phyloP scores from a whole-genome alignment of 2,329 filamentous ascomycete genomes.

The Teratosphaeria destructans region DNA sequence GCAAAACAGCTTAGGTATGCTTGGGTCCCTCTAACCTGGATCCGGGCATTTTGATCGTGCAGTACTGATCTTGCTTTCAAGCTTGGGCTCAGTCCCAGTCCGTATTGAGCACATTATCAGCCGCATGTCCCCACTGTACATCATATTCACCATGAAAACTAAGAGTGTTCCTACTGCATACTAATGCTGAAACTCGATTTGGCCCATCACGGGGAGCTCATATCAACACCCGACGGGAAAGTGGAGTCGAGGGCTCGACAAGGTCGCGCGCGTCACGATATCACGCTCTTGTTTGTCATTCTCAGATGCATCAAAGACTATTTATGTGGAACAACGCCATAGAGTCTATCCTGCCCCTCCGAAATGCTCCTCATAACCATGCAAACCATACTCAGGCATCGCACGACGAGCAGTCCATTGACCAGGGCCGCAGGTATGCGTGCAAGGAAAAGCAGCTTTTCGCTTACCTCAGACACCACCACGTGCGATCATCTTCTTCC shows the following conservation, averaged over 20 bases:
- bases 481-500: conserved; percentile 93
- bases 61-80: no score
- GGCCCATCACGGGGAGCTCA: background rate
- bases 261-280: background rate
- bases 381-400: background rate
- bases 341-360: background rate
- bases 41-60: no score
- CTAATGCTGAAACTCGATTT: no score
- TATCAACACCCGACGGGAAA: background rate
- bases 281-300: background rate
- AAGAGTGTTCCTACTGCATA: no score
- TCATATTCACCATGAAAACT: no score
- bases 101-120: no score
- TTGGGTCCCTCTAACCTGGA: no score
- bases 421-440: background rate
- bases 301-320: background rate
- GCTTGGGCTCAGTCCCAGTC: no score
- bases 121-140: no score
- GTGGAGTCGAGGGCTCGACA: no score
- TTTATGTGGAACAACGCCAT: background rate
- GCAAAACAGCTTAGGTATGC: no score
- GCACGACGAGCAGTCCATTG: background rate
- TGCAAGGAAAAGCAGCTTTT: background rate
- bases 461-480: conserved; percentile 54
- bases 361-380: background rate